Percentiles rank a stretch among this genome's conserved stretches.
phyloP scores from a whole-genome alignment of 305 asterid species.

The Fraxinus dipetala region DNA sequence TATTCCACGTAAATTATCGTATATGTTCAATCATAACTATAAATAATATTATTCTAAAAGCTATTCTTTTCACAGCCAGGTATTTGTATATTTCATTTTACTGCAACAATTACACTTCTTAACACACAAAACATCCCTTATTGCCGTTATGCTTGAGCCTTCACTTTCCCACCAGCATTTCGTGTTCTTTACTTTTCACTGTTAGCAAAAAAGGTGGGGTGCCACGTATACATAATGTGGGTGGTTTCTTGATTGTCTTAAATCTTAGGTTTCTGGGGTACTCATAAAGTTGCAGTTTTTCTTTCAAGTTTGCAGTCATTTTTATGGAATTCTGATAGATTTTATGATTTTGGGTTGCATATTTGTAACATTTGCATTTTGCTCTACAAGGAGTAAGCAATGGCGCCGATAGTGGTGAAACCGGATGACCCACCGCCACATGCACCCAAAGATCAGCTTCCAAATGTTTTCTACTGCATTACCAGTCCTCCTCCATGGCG shows the following conservation, averaged over 20 bases:
- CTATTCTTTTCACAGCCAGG: slow-evolving; percentile 19
- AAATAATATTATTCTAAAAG: neutral
- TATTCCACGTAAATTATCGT: too few species aligned
- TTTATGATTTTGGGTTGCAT: slow-evolving; percentile 49
- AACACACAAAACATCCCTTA: slow-evolving; percentile 24
- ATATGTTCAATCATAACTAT: too few species aligned
- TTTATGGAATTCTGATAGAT: slow-evolving; percentile 20
- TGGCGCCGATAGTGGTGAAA: slow-evolving; percentile 44
- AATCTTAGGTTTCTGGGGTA: slow-evolving; percentile 32
- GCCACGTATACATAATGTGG: slow-evolving; percentile 24
- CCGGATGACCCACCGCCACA: slow-evolving; percentile 59
- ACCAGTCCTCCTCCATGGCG: slow-evolving; percentile 81
- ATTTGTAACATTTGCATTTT: slow-evolving; percentile 40
- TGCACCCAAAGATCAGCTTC: slow-evolving; percentile 70
- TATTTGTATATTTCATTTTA: slow-evolving; percentile 19
- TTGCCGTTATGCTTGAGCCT: slow-evolving; percentile 19
- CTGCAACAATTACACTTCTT: slow-evolving; percentile 30
- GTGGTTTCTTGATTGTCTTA: slow-evolving; percentile 20
- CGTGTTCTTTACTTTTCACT: slow-evolving; percentile 16
- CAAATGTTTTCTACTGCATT: slow-evolving; percentile 63
- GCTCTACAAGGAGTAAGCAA: slow-evolving; percentile 24
- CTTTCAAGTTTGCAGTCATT: slow-evolving; percentile 17
- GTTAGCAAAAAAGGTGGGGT: slow-evolving; percentile 13
- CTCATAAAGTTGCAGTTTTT: slow-evolving; percentile 24
- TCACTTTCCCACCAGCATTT: slow-evolving; percentile 17